phyloP scores from a whole-genome alignment of 1,284 basidiomycete genomes.

The Leccinum solheimii region DNA sequence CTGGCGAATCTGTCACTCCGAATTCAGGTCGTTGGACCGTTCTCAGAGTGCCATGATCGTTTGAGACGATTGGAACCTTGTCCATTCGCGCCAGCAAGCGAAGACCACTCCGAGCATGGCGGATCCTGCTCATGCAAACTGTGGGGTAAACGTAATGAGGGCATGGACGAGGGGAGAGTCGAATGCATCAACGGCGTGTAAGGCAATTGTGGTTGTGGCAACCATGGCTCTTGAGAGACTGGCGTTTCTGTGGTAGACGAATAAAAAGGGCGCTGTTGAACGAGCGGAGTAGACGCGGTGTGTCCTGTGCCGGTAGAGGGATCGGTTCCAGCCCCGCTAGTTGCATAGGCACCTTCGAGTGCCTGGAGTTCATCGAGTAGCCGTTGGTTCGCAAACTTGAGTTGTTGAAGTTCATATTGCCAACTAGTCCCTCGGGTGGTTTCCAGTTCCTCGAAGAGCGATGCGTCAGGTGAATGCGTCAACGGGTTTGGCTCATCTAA shows the following conservation, averaged over 20 bases:
- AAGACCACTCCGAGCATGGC: slow-evolving; percentile 32
- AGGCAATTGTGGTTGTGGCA: slow-evolving; percentile 4
- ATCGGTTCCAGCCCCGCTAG: neutral
- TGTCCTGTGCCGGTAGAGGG: neutral
- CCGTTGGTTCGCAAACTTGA: slow-evolving; percentile 73
- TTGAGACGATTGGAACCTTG: slow-evolving; percentile 25
- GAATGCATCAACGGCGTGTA: slow-evolving; percentile 12
- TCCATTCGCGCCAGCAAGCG: slow-evolving; percentile 32
- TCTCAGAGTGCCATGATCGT: slow-evolving; percentile 29
- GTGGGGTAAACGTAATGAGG: slow-evolving; percentile 7
- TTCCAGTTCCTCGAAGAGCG: slow-evolving; percentile 77
- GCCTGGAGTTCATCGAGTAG: slow-evolving; percentile 67
- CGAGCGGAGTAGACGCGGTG: neutral
- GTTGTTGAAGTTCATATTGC: slow-evolving; percentile 91
- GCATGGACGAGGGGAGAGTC: neutral
- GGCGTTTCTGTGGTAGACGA: neutral
- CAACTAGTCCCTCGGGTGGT: slow-evolving; percentile 70
- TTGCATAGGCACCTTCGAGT: slow-evolving; percentile 42
- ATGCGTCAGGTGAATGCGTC: slow-evolving; percentile 38
- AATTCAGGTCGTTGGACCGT: slow-evolving; percentile 22
- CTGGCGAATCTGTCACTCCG: neutral
- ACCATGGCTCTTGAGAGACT: neutral
- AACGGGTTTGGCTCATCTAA: slow-evolving; percentile 3
- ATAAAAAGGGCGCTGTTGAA: slow-evolving; percentile 1
- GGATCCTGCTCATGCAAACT: slow-evolving; percentile 24